Conservation (phyloP, 2,329 filamentous ascomycete genomes). For the Fusarium anthophilum region DNA sequence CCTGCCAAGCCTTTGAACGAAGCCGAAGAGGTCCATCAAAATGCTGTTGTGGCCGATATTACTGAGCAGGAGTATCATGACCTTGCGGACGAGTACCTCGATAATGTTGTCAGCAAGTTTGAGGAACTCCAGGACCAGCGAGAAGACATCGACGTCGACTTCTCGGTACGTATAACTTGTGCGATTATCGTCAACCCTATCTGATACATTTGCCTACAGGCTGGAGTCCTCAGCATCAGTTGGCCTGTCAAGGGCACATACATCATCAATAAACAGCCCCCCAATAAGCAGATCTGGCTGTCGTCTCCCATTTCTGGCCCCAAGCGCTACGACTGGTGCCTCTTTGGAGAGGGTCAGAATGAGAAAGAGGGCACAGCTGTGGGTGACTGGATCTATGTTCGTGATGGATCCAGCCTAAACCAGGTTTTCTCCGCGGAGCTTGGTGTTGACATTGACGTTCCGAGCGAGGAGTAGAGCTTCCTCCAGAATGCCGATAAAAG, state of each 20-base stretch:
- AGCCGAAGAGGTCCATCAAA: slow-evolving; percentile 47
- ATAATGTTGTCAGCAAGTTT: slow-evolving; percentile 63
- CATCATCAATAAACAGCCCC: slow-evolving; percentile 97
- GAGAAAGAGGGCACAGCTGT: slow-evolving; percentile 80
- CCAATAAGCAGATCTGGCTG: slow-evolving; percentile 97
- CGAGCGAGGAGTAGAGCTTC: slow-evolving; percentile 43
- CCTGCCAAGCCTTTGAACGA: slow-evolving; percentile 57
- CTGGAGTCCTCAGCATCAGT: slow-evolving; percentile 83
- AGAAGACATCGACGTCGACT: slow-evolving; percentile 88
- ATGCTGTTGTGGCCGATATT: slow-evolving; percentile 67
- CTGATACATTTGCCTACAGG: slow-evolving; percentile 59
- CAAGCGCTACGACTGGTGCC: slow-evolving; percentile 92
- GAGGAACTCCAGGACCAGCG: slow-evolving; percentile 79
- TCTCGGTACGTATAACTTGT: slow-evolving; percentile 69
- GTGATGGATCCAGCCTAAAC: slow-evolving; percentile 81
- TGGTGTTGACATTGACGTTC: slow-evolving; percentile 66
- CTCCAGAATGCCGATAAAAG: slow-evolving; percentile 19
- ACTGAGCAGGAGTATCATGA: slow-evolving; percentile 78
- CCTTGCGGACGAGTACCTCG: slow-evolving; percentile 79
- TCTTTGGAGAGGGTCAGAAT: slow-evolving; percentile 72
- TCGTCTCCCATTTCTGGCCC: slow-evolving; percentile 91
- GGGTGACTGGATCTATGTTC: slow-evolving; percentile 87
- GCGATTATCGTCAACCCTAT: not conserved
- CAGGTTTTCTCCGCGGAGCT: slow-evolving; percentile 81
- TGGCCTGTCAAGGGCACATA: slow-evolving; percentile 80